These are phyloP conservation scores for Erysimum cheiri DNA, from an alignment of 441 rosid genomes.

Conservation along the genomic window DNA sequence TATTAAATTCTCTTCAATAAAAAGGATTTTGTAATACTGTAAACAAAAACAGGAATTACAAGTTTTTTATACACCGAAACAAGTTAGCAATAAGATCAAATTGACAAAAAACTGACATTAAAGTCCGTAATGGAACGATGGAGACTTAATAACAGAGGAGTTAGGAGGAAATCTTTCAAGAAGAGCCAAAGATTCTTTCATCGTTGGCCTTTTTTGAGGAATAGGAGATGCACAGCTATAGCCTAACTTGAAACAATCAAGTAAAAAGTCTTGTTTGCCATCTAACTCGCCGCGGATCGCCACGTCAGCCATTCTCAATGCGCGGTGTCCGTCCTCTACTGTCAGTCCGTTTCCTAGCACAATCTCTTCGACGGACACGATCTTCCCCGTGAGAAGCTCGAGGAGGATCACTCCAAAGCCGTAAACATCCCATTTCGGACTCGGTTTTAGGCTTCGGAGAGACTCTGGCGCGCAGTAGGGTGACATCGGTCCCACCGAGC, in stretches of 20 bases:
- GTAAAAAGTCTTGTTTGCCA: conserved; percentile 77
- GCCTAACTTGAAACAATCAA: conserved; percentile 74
- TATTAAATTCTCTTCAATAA: neutral
- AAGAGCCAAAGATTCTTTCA: conserved; percentile 74
- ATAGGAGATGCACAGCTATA: conserved; percentile 71
- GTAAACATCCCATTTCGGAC: conserved; percentile 84
- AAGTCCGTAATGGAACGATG: conserved; percentile 25
- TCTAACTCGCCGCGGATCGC: conserved; percentile 71
- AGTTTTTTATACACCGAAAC: conserved; percentile 20
- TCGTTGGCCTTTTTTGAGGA: conserved; percentile 80
- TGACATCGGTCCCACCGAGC: conserved; percentile 60
- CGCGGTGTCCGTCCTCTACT: conserved; percentile 66
- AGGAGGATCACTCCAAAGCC: conserved; percentile 78
- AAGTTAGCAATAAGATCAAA: conserved; percentile 25
- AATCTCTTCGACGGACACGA: conserved; percentile 67
- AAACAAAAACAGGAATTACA: neutral
- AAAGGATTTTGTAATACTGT: neutral
- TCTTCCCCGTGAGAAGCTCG: conserved; percentile 76
- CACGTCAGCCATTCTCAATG: conserved; percentile 68
- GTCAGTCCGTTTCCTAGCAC: conserved; percentile 75
- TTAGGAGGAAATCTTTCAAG: conserved; percentile 61
- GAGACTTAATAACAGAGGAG: conserved; percentile 37
- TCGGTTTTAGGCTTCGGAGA: conserved; percentile 73
- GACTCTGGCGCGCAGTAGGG: conserved; percentile 83
- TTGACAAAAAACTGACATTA: conserved; percentile 9